Percentiles rank a stretch among this genome's conserved stretches.
phyloP scores from a whole-genome alignment of 257 asterid species.

The Osmanthus fragrans region DNA sequence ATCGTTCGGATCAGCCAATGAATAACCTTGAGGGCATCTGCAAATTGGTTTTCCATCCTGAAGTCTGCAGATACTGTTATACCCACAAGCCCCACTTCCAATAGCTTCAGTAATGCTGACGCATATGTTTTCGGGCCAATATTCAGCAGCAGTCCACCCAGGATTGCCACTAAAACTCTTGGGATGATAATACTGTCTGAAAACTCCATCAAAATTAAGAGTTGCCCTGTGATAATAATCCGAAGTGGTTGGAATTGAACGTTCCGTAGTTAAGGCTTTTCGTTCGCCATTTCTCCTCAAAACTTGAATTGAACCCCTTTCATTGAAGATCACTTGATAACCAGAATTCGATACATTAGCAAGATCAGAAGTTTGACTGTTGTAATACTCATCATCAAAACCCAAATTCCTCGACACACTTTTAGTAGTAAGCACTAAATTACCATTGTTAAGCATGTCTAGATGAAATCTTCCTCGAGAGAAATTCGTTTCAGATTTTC shows the following conservation, averaged over 20 bases:
- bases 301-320: constrained; percentile 29
- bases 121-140: constrained; percentile 48
- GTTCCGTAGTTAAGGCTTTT: neutral
- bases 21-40: constrained; percentile 48
- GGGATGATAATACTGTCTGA: constrained; percentile 43
- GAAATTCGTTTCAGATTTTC: neutral
- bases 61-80: constrained; percentile 45
- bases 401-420: neutral
- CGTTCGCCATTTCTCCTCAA: constrained; percentile 28
- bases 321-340: constrained; percentile 29
- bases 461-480: neutral
- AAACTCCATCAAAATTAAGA: constrained; percentile 52
- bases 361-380: neutral
- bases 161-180: constrained; percentile 24
- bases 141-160: constrained; percentile 31
- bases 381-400: neutral
- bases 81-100: constrained; percentile 74
- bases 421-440: neutral
- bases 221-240: constrained; percentile 44
- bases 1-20: constrained; percentile 41
- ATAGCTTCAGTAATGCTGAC: neutral
- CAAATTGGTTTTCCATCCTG: constrained; percentile 40
- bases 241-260: constrained; percentile 20
- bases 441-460: neutral
- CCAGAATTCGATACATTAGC: constrained; percentile 34